Base-by-base conservation (phyloP, 352 stramenopile species). In the Blastocystis sp. region DNA sequence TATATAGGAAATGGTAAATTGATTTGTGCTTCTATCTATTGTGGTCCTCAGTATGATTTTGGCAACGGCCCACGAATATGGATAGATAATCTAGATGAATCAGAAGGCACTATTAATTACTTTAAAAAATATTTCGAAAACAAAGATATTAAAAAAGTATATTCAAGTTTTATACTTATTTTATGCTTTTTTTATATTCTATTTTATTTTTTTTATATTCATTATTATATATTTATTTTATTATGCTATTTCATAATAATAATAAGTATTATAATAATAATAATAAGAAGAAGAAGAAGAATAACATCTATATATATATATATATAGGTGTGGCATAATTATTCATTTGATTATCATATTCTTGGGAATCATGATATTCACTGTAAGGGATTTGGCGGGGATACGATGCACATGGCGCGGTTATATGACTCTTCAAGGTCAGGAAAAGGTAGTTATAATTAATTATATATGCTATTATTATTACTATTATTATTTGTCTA, bases 321-420 rank as follows among this genome's bases (percentile, higher is more conserved):
- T n/a, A n/a, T n/a, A n/a, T n/a, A 73, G 55, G 66, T 95, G 7
- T 98, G 87, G 85, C 91, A 98, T 73, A 97, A 98, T 72, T 96
- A 96, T 73, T 90, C 84, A 28, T 98, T 98, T 70, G 91, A 97
- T 78, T 76, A 87, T 33, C 89, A 98, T 71, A 86, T 96, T 37
- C 76, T 98, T 54, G 84, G 76, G 67, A 98, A 98, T 71, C 78
- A 93, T 49, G 83, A 77, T 13, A 93, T 97, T 66, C 68, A 93
- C 62, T 77, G 84, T 7, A 69, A 78, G 13, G 81, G 81, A 0
- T 83, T 95, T 36, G 82, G 75, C 19, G 88, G 86, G 31, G 91
- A 98, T 70, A 98, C 91, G 2, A 96, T 98, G 87, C 91, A 98
- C 77, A 97, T 98, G 91, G 89, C 89, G 35, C 75, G 91, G 46